A percentile compares a stretch with the other conserved stretches of the same genome.
Conservation (phyloP, 176 grass and related monocot species). For the Oryza meyeriana region DNA sequence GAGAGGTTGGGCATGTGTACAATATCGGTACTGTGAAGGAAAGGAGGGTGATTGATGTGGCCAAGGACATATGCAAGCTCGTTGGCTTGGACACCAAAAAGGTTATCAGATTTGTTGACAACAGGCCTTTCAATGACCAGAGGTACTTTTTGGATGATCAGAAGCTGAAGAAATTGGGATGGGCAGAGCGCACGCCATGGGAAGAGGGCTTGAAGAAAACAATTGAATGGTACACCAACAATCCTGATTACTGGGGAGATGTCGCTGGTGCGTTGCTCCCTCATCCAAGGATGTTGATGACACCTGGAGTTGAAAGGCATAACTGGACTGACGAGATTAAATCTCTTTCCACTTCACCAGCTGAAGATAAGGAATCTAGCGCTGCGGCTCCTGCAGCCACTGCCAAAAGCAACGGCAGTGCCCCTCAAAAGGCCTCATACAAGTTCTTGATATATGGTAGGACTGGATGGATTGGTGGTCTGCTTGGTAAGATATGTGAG, state of each 20-base stretch:
- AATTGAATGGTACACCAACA: slow-evolving; percentile 75
- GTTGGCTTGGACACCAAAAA: slow-evolving; percentile 52
- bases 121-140: slow-evolving; percentile 84
- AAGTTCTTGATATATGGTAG: slow-evolving; percentile 79
- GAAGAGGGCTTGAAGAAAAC: slow-evolving; percentile 74
- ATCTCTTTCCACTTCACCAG: slow-evolving; percentile 24
- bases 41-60: slow-evolving; percentile 73
- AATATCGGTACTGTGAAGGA: slow-evolving; percentile 78
- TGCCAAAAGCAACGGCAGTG: slow-evolving; percentile 4
- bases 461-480: slow-evolving; percentile 78
- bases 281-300: slow-evolving; percentile 74
- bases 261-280: slow-evolving; percentile 64
- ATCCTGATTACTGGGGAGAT: slow-evolving; percentile 80
- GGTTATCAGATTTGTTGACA: slow-evolving; percentile 58
- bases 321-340: slow-evolving; percentile 58
- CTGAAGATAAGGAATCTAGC: slow-evolving; percentile 28
- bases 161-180: slow-evolving; percentile 78
- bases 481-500: slow-evolving; percentile 58
- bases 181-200: slow-evolving; percentile 67
- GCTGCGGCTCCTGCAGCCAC: not conserved
- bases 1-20: slow-evolving; percentile 78
- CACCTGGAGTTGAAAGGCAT: slow-evolving; percentile 56
- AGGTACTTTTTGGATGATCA: slow-evolving; percentile 82
- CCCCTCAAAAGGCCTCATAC: slow-evolving; percentile 37
- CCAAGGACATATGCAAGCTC: slow-evolving; percentile 67